phyloP scores from a whole-genome alignment of 495 filamentous ascomycete species.

The Tuber aestivum region DNA sequence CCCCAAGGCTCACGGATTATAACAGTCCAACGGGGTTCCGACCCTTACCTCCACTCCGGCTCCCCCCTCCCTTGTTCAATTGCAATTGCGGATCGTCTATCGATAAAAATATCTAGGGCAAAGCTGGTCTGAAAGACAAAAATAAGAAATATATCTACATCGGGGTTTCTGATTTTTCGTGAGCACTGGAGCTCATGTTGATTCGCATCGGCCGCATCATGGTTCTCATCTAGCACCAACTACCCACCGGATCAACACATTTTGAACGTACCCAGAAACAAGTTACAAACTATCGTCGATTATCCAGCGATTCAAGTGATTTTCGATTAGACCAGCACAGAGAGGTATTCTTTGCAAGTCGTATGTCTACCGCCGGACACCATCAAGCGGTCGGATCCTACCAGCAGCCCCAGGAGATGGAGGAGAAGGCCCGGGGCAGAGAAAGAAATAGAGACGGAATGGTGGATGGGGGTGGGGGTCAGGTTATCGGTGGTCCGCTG shows the following conservation, averaged over 20 bases:
- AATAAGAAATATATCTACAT: slow-evolving; percentile 19
- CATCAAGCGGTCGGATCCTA: slow-evolving; percentile 32
- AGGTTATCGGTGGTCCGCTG: slow-evolving; percentile 44
- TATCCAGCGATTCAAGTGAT: slow-evolving; percentile 26
- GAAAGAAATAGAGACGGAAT: slow-evolving; percentile 42
- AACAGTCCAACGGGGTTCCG: not conserved
- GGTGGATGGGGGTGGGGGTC: slow-evolving; percentile 39
- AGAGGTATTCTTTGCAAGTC: slow-evolving; percentile 25
- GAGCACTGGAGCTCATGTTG: slow-evolving; percentile 39
- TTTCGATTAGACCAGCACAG: slow-evolving; percentile 23
- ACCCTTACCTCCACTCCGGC: slow-evolving; percentile 8
- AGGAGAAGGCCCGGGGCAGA: slow-evolving; percentile 38
- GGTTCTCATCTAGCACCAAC: slow-evolving; percentile 38
- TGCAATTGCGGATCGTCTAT: slow-evolving; percentile 29
- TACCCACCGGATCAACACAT: slow-evolving; percentile 35
- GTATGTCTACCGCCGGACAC: slow-evolving; percentile 29
- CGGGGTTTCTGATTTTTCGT: slow-evolving; percentile 25
- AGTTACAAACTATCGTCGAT: slow-evolving; percentile 23
- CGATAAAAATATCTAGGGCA: slow-evolving; percentile 26
- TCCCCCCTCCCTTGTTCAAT: slow-evolving; percentile 6
- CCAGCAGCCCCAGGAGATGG: slow-evolving; percentile 32
- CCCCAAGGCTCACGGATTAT: not conserved
- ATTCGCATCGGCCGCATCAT: slow-evolving; percentile 40
- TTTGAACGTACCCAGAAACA: slow-evolving; percentile 36
- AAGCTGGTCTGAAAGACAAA: slow-evolving; percentile 12